These are phyloP conservation scores for Cladosporium halotolerans DNA, from an alignment of 2,329 filamentous ascomycete species.

Conservation along the genomic window DNA sequence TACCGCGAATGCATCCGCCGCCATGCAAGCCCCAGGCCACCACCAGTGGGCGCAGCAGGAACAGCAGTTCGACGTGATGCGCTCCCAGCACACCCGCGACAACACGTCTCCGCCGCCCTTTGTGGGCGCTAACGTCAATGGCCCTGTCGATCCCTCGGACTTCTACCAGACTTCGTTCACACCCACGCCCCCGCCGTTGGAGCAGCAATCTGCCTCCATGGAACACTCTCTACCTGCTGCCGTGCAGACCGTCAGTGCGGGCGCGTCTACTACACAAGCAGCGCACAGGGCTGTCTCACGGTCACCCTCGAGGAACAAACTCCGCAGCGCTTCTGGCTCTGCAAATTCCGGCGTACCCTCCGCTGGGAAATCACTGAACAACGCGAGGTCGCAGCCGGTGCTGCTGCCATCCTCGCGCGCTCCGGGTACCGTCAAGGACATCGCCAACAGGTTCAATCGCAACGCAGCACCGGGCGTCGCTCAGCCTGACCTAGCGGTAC, in stretches of 20 bases:
- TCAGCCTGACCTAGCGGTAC: constrained; percentile 17
- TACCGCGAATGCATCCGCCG: constrained; percentile 2
- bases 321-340: constrained; percentile 19
- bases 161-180: constrained; percentile 14
- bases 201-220: constrained; percentile 9
- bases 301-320: constrained; percentile 9
- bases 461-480: constrained; percentile 14
- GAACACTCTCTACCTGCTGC: constrained; percentile 1
- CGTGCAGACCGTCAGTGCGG: constrained; percentile 10
- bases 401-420: constrained; percentile 23
- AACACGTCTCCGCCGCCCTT: constrained; percentile 10
- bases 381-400: constrained; percentile 24
- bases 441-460: constrained; percentile 73
- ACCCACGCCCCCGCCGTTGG: constrained; percentile 11
- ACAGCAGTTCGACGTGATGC: constrained; percentile 9
- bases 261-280: neutral
- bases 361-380: constrained; percentile 16
- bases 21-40: constrained; percentile 9
- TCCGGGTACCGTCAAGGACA: constrained; percentile 58
- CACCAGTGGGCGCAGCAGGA: constrained; percentile 8
- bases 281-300: constrained; percentile 7
- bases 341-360: constrained; percentile 1
- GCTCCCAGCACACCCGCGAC: neutral
- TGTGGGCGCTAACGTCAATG: constrained; percentile 15
- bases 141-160: constrained; percentile 17